phyloP scores from a whole-genome alignment of 2,329 filamentous ascomycete genomes.

The Neophaeococcomyces mojaviensis region DNA sequence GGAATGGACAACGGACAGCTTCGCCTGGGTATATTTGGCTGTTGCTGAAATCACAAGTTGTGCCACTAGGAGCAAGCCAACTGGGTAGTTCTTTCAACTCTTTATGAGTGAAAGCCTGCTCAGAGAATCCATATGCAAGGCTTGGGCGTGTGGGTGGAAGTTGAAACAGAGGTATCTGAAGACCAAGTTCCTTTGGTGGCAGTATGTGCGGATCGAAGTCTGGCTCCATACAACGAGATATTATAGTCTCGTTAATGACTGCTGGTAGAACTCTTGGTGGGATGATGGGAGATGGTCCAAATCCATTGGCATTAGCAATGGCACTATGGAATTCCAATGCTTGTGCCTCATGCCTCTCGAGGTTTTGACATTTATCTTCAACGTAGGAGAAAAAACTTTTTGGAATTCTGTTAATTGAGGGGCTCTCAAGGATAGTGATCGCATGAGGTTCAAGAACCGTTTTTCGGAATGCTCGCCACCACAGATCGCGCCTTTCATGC shows the following conservation, averaged over 20 bases:
- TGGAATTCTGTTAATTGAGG: slow-evolving; percentile 2
- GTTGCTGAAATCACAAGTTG: slow-evolving; percentile 15
- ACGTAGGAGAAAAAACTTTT: neutral
- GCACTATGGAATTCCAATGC: slow-evolving; percentile 3
- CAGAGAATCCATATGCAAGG: slow-evolving; percentile 17
- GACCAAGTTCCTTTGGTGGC: slow-evolving; percentile 13
- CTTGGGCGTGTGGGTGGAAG: slow-evolving; percentile 18
- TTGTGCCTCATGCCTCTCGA: slow-evolving; percentile 4
- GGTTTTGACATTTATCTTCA: slow-evolving; percentile 6
- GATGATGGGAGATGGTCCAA: slow-evolving; percentile 18
- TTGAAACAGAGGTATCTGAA: slow-evolving; percentile 18
- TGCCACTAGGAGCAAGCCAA: slow-evolving; percentile 16
- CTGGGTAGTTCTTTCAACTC: slow-evolving; percentile 17
- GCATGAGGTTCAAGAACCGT: slow-evolving; percentile 4
- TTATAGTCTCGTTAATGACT: slow-evolving; percentile 2
- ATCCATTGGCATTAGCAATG: slow-evolving; percentile 13
- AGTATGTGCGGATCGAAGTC: slow-evolving; percentile 17
- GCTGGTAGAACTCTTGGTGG: slow-evolving; percentile 19
- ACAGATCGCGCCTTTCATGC: slow-evolving; percentile 6
- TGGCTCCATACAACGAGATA: slow-evolving; percentile 15
- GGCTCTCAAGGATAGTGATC: neutral
- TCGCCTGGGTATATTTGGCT: slow-evolving; percentile 15
- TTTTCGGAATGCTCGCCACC: slow-evolving; percentile 8
- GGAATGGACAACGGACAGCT: slow-evolving; percentile 15
- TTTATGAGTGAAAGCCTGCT: slow-evolving; percentile 15